Evolutionary conservation across 2,329 filamentous ascomycete genomes (phyloP).

Genomic region (Hypoxylon sp.): DNA sequence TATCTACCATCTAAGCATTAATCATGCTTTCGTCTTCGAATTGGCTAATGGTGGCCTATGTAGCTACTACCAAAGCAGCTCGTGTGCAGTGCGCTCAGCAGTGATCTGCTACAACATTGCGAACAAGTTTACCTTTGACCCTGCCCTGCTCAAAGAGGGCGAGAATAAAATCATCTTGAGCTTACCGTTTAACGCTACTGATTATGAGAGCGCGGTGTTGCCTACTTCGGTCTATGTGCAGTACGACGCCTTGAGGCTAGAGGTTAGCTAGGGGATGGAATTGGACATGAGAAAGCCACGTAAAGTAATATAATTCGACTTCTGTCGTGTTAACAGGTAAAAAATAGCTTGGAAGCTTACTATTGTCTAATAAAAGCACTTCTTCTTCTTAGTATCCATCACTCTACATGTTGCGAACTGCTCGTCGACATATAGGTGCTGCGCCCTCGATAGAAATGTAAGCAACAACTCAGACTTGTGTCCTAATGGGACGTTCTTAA

Average conservation of each 20-base stretch:
- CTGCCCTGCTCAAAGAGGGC: constrained; percentile 61
- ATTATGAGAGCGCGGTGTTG: constrained; percentile 69
- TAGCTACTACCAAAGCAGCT: constrained; percentile 66
- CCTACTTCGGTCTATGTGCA: constrained; percentile 71
- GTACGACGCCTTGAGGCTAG: constrained; percentile 74
- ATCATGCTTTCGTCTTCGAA: background rate
- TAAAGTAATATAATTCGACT: constrained; percentile 16
- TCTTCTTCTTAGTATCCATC: constrained; percentile 4
- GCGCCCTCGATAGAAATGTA: background rate
- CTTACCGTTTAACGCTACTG: constrained; percentile 70
- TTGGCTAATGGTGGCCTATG: constrained; percentile 25
- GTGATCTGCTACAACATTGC: constrained; percentile 73
- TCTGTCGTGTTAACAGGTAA: constrained; percentile 6
- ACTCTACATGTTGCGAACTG: background rate
- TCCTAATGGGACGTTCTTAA: background rate
- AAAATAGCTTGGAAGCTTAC: constrained; percentile 11
- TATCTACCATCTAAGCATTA: constrained; percentile 14
- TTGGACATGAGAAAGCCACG: constrained; percentile 31
- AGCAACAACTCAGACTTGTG: background rate
- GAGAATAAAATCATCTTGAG: constrained; percentile 69
- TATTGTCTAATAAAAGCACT: constrained; percentile 5
- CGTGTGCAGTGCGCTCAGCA: constrained; percentile 71
- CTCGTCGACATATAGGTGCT: background rate
- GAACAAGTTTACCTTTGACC: constrained; percentile 71
- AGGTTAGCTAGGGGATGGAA: constrained; percentile 55